These are phyloP conservation scores for Beauveria varroae DNA, from an alignment of 2,329 filamentous ascomycete species.

Conservation along the genomic window DNA sequence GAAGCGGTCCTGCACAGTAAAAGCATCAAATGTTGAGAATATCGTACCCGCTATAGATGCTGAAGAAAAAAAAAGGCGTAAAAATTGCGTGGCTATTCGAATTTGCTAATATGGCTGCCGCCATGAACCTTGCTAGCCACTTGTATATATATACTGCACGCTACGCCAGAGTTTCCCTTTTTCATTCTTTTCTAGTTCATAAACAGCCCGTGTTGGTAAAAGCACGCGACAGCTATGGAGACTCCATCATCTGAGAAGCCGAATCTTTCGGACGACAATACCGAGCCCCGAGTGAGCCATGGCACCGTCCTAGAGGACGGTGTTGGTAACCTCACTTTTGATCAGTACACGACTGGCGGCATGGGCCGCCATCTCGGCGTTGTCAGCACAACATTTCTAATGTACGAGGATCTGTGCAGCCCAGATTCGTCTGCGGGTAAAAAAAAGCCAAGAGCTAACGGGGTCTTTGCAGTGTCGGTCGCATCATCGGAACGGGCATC, in stretches of 20 bases:
- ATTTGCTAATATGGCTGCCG: background rate
- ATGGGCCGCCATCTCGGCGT: constrained; percentile 17
- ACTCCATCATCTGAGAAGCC: background rate
- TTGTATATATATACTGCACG: background rate
- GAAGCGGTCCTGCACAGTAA: background rate
- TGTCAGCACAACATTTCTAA: constrained; percentile 16
- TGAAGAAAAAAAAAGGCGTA: background rate
- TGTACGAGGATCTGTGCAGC: constrained; percentile 6
- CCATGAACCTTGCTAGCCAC: background rate
- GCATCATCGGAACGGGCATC: constrained; percentile 18
- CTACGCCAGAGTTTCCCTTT: background rate
- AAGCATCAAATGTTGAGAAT: background rate
- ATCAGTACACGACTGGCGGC: constrained; percentile 17
- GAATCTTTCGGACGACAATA: background rate
- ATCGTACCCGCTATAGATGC: too few relatives aligned
- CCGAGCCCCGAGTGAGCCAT: background rate
- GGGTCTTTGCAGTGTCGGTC: constrained; percentile 13
- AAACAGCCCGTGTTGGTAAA: too few relatives aligned
- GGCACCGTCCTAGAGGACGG: constrained; percentile 1
- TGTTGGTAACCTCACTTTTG: constrained; percentile 15
- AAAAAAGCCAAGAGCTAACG: background rate
- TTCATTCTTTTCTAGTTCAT: background rate
- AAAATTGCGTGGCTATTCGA: background rate
- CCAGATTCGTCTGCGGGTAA: too few relatives aligned
- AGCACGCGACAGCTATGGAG: background rate